Evolutionary conservation across 2,329 filamentous ascomycete species (phyloP).

Genomic region (Fusarium concolor): DNA sequence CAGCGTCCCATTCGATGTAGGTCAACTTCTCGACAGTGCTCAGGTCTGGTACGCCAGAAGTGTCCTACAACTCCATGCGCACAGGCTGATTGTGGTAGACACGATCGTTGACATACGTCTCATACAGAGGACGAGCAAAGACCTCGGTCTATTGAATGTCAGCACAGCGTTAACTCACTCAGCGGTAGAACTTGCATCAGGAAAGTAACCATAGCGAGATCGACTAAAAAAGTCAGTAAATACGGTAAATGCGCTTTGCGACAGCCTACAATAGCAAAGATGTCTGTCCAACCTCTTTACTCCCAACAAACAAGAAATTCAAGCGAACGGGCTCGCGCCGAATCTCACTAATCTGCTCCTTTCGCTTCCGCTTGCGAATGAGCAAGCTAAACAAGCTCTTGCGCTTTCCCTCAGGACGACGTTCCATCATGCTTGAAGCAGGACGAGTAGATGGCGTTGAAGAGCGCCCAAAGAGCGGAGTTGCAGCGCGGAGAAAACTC

Average conservation of each 20-base stretch:
- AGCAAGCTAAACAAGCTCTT: conserved; percentile 43
- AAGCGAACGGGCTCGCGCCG: conserved; percentile 43
- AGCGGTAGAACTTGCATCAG: conserved; percentile 47
- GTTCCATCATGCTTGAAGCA: conserved; percentile 7
- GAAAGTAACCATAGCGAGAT: conserved; percentile 53
- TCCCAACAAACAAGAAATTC: conserved; percentile 54
- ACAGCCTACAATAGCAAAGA: conserved; percentile 53
- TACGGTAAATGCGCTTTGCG: rapidly evolving
- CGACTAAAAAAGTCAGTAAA: conserved; percentile 45
- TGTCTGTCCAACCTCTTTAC: conserved; percentile 50
- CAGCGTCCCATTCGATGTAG: conserved; percentile 53
- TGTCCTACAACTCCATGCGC: conserved; percentile 55
- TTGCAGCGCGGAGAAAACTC: conserved; percentile 45
- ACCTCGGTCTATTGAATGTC: conserved; percentile 45
- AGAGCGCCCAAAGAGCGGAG: conserved; percentile 42
- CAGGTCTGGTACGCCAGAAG: conserved; percentile 54
- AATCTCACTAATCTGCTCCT: conserved; percentile 27
- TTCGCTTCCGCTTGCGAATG: conserved; percentile 45
- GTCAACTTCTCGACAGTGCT: conserved; percentile 50
- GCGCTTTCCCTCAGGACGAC: conserved; percentile 21
- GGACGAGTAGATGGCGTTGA: conserved; percentile 29
- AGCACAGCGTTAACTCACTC: neutral
- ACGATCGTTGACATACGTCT: conserved; percentile 50
- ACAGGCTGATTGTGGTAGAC: conserved; percentile 43
- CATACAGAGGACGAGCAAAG: conserved; percentile 51